Evolutionary conservation across 768 basidiomycete species (phyloP).

Genomic region (Neoboletus brunneissimus): DNA sequence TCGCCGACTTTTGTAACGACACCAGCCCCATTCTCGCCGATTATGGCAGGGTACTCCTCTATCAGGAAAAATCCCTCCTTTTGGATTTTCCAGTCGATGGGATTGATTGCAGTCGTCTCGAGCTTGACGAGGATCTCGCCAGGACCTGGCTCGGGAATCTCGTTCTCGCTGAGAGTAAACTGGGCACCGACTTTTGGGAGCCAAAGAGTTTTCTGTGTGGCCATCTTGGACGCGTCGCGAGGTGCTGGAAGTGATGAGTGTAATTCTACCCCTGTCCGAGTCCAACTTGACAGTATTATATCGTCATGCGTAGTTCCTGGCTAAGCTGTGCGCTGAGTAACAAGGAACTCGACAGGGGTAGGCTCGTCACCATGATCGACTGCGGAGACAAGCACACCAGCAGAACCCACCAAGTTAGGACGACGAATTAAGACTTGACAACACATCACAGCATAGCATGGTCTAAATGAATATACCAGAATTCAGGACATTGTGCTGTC

Average conservation of each 20-base stretch:
- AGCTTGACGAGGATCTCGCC: slow-evolving; percentile 45
- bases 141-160: slow-evolving; percentile 36
- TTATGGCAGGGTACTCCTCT: slow-evolving; percentile 34
- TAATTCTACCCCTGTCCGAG: background rate
- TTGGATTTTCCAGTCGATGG: slow-evolving; percentile 34
- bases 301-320: background rate
- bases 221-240: background rate
- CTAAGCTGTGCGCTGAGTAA: background rate
- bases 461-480: background rate
- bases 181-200: slow-evolving; percentile 11
- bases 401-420: background rate
- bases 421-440: background rate
- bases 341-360: background rate
- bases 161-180: slow-evolving; percentile 5
- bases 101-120: slow-evolving; percentile 42
- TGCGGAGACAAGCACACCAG: background rate
- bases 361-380: background rate
- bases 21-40: slow-evolving; percentile 40
- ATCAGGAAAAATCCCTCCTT: slow-evolving; percentile 14
- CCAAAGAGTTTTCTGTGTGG: slow-evolving; percentile 19
- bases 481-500: too few species aligned
- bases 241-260: background rate
- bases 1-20: slow-evolving; percentile 36
- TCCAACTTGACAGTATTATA: background rate
- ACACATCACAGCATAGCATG: background rate